Base-by-base conservation (phyloP, 1,284 basidiomycete species). In the Cryptococcus sp. region DNA sequence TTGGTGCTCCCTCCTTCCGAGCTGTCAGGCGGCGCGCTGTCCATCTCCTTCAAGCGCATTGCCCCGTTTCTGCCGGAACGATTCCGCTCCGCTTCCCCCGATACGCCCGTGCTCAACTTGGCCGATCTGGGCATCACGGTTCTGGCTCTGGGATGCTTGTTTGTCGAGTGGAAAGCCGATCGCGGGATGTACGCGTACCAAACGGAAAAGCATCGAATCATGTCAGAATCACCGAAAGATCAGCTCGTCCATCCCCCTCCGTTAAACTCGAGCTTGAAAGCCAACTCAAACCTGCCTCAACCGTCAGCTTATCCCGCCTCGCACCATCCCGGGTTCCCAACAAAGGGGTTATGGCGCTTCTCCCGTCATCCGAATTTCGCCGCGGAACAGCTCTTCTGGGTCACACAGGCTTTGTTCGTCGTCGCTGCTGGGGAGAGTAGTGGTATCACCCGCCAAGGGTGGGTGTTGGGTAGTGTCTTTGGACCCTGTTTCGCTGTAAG, bases 291-390 rank as follows among this genome's bases (percentile, higher is more conserved):
- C n/a, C 47, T 53, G 13, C 57, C 64, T 8, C 43, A 61, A 45
- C 63, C 65, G 27, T 66, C 64, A 16, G 7, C 62, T n/a, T 67
- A 64, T 62, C 88, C 23, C 80, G 83, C 43, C 80, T 88, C 50
- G 64, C 82, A 52, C 5, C 81, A 87, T 64, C 83, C 93, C 6
- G 94, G 94, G 0, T 97, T 97, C 75, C 80, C 88, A 23, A 92
- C 91, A 0, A 82, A 83, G 15, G 93, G 93, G 1, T 78, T 97
- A 11, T 97, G 90, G 89, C 84, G 85, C 1, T 92, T 86, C 82
- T 86, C 85, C 3, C 82, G 94, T 17, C 94, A 98, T 75, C 93
- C 94, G 19, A 96, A 96, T 76, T 94, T 93, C 77, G 80, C 88
- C 0, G 92, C 89, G 72, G 93, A 96, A 73, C 92, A 94, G 78